phyloP scores from a whole-genome alignment of 371 early-diverging fungal genomes.

The Mucor indicus region DNA sequence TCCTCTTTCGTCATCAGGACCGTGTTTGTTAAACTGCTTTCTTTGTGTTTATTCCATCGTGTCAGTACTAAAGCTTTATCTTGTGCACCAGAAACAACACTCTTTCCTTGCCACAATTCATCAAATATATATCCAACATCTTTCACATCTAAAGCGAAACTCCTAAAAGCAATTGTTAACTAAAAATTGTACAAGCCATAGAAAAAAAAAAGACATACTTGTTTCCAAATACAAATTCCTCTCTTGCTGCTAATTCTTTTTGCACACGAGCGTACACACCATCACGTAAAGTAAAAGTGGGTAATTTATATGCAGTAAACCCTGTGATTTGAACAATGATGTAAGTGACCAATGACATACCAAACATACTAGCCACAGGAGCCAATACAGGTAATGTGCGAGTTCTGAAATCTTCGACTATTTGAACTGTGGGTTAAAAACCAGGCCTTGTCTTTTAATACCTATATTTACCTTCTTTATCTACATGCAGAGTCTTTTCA shows the following conservation, averaged over 20 bases:
- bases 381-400: constrained; percentile 81
- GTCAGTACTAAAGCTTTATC: constrained; percentile 70
- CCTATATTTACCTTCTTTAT: not conserved
- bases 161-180: not conserved
- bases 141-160: constrained; percentile 45
- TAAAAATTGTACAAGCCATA: not conserved
- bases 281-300: constrained; percentile 73
- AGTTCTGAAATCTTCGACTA: constrained; percentile 77
- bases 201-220: constrained; percentile 26
- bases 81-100: constrained; percentile 67
- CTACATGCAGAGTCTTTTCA: constrained; percentile 65
- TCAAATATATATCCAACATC: constrained; percentile 86
- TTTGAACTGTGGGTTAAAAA: not conserved
- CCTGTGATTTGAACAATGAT: constrained; percentile 76
- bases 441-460: not conserved
- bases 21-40: constrained; percentile 68
- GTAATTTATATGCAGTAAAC: constrained; percentile 67
- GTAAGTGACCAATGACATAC: constrained; percentile 85
- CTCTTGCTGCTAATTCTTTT: constrained; percentile 70
- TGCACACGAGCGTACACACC: constrained; percentile 70
- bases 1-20: constrained; percentile 82
- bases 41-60: constrained; percentile 73
- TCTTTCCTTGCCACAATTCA: constrained; percentile 84
- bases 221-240: constrained; percentile 44
- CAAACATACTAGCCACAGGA: constrained; percentile 90